phyloP scores from a whole-genome alignment of 2,329 filamentous ascomycete genomes.

The Exserohilum rostratum region DNA sequence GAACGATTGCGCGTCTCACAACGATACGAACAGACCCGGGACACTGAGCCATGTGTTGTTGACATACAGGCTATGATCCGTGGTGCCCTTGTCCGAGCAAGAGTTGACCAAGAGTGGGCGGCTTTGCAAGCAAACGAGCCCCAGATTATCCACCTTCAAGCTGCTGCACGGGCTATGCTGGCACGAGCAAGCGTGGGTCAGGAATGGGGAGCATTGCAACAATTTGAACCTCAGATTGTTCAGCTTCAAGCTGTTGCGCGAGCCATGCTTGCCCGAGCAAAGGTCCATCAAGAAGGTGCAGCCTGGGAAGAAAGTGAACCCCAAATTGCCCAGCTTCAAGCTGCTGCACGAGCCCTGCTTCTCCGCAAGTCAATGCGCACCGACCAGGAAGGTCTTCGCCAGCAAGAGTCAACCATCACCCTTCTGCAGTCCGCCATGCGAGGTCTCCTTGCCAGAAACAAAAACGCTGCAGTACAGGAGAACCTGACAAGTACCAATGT shows the following conservation, averaged over 20 bases:
- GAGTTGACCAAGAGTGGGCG: slow-evolving; percentile 51
- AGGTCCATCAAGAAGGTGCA: slow-evolving; percentile 51
- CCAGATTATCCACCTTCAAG: slow-evolving; percentile 51
- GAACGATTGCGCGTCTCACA: slow-evolving; percentile 50
- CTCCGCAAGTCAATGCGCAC: slow-evolving; percentile 46
- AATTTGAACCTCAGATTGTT: slow-evolving; percentile 58
- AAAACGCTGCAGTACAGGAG: slow-evolving; percentile 48
- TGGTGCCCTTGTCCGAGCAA: slow-evolving; percentile 69
- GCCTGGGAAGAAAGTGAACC: slow-evolving; percentile 56
- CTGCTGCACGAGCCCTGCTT: slow-evolving; percentile 47
- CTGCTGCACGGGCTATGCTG: slow-evolving; percentile 54
- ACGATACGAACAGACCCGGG: slow-evolving; percentile 67
- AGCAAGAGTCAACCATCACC: slow-evolving; percentile 51
- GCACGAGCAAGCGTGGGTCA: slow-evolving; percentile 62
- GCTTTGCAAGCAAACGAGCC: slow-evolving; percentile 56
- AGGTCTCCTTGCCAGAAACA: slow-evolving; percentile 53
- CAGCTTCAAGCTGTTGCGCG: slow-evolving; percentile 51
- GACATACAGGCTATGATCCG: slow-evolving; percentile 63
- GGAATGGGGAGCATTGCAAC: slow-evolving; percentile 39
- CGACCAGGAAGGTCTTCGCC: slow-evolving; percentile 45
- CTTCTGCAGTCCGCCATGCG: slow-evolving; percentile 70
- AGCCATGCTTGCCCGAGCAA: slow-evolving; percentile 63
- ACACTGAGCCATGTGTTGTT: slow-evolving; percentile 65
- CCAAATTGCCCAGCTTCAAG: slow-evolving; percentile 51
- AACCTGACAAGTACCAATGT: slow-evolving; percentile 50